A percentile compares a stretch with the other conserved stretches of the same genome.
These are phyloP conservation scores for Chenopodium quinoa DNA, from an alignment of 148 eudicot species.

Conservation along the genomic window DNA sequence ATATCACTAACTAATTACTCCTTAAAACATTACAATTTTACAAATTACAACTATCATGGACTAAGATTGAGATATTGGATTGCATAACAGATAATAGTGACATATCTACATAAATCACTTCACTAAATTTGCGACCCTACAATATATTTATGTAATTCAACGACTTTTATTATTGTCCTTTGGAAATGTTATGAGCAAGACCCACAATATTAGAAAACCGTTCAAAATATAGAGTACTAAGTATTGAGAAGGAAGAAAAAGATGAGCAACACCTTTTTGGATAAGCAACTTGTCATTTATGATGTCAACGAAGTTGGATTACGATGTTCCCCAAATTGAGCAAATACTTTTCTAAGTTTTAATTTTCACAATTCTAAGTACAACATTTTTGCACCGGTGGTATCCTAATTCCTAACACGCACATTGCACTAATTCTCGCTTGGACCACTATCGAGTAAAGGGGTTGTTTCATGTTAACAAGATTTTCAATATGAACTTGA, in stretches of 20 bases:
- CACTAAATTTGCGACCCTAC: conserved; percentile 5
- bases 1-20: background rate
- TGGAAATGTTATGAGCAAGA: background rate
- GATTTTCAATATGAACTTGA: too few relatives aligned
- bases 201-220: background rate
- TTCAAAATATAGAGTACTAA: background rate
- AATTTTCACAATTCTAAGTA: background rate
- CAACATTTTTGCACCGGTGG: background rate
- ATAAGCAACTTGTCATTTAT: background rate
- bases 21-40: background rate
- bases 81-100: background rate
- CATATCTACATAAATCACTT: background rate
- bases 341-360: background rate
- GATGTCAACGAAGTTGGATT: background rate
- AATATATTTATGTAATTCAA: background rate
- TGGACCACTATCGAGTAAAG: too few relatives aligned
- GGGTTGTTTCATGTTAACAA: too few relatives aligned
- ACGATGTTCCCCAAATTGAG: background rate
- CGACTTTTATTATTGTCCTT: background rate
- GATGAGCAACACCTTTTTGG: conserved; percentile 9
- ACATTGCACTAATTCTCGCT: background rate
- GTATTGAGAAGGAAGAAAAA: background rate
- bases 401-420: background rate
- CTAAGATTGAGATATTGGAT: background rate
- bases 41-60: background rate